These are phyloP conservation scores for Przewalskia tangutica DNA, from an alignment of 257 asterid genomes.

Conservation along the genomic window DNA sequence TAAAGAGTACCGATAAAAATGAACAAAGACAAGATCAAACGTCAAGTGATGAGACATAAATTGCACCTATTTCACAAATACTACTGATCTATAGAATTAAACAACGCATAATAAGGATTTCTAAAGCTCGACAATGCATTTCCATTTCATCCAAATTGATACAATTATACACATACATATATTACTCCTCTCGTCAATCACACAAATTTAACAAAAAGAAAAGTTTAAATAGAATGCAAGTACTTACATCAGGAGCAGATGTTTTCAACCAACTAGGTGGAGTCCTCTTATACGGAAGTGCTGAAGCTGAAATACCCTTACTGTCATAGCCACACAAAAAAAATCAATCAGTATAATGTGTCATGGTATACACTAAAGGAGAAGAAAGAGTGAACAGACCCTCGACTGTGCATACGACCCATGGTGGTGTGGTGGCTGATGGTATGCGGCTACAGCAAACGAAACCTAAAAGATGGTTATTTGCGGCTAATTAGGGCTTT, in stretches of 20 bases:
- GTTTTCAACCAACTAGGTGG: conserved; percentile 4
- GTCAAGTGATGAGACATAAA: no score
- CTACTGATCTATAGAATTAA: no score
- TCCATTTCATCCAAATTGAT: background rate
- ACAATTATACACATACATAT: no score
- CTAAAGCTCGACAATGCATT: no score
- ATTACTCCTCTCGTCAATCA: no score
- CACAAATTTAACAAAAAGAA: no score
- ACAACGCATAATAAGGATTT: no score
- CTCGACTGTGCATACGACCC: conserved; percentile 6
- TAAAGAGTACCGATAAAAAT: background rate
- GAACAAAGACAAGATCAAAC: background rate
- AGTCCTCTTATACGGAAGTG: background rate
- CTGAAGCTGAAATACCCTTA: conserved; percentile 7
- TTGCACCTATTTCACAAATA: no score
- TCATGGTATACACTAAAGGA: background rate
- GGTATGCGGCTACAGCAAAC: background rate
- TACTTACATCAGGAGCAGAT: background rate
- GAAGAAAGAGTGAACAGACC: background rate
- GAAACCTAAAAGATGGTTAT: background rate
- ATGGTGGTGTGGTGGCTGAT: background rate
- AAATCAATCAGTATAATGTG: background rate
- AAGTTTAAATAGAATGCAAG: background rate
- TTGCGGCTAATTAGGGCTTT: background rate
- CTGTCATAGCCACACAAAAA: background rate